Percentiles rank a stretch among this genome's conserved stretches.
phyloP scores from a whole-genome alignment of 768 basidiomycete genomes.

The Hysterangium stoloniferum region DNA sequence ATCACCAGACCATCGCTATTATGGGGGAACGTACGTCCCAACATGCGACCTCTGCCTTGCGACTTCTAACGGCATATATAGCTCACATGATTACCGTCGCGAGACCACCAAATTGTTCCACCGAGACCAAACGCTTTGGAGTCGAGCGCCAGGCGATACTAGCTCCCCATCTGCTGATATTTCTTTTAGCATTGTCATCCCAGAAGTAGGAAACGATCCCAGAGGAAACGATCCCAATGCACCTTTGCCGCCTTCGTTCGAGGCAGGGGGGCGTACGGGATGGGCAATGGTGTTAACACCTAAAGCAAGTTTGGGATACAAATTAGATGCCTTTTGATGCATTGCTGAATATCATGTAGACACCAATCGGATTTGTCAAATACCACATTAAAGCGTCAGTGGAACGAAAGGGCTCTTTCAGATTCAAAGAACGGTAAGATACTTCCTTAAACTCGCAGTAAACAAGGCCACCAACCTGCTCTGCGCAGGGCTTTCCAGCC shows the following conservation, averaged over 20 bases:
- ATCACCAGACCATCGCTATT: slow-evolving; percentile 1
- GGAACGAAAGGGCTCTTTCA: slow-evolving; percentile 1
- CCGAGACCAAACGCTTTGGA: no score
- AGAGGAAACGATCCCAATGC: no score
- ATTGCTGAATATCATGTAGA: background rate
- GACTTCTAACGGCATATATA: no score
- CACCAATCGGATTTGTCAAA: slow-evolving; percentile 4
- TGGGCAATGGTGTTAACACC: no score
- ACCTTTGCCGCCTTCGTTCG: slow-evolving; percentile 1
- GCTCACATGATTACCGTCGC: no score
- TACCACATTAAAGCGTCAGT: slow-evolving; percentile 5
- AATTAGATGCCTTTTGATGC: background rate
- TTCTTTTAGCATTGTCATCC: background rate
- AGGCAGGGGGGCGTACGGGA: background rate
- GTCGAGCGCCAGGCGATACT: no score
- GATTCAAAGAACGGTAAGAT: slow-evolving; percentile 1
- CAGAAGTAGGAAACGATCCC: background rate
- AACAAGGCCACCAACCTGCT: no score
- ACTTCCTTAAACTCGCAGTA: no score
- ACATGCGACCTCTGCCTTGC: no score
- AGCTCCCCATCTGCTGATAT: background rate
- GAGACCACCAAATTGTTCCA: no score
- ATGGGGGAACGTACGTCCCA: no score
- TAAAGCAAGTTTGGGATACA: background rate
- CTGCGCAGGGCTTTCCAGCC: background rate